Conservation (phyloP, 306 rosid species). For the Benincasa hispida region DNA sequence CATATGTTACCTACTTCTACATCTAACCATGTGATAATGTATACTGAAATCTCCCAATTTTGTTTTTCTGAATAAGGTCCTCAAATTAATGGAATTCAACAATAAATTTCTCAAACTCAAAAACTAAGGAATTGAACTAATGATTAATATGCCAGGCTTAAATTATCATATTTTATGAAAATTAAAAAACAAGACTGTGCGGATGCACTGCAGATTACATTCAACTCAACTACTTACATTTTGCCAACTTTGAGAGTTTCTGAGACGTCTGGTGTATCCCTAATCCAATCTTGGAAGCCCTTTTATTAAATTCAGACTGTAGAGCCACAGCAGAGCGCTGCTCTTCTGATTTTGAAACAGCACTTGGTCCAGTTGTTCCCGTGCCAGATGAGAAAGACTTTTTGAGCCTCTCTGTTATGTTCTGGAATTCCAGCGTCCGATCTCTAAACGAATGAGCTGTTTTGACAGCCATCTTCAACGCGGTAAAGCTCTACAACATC, state of each 20-base stretch:
- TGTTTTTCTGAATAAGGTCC: neutral
- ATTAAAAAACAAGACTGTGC: neutral
- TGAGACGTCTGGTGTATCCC: slow-evolving; percentile 92
- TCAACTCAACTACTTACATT: slow-evolving; percentile 40
- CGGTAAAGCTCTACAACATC: slow-evolving; percentile 23
- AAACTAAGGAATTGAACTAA: neutral
- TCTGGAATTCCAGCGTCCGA: slow-evolving; percentile 70
- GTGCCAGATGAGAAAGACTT: slow-evolving; percentile 40
- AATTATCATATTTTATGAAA: neutral
- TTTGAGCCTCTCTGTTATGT: slow-evolving; percentile 62
- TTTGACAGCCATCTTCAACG: slow-evolving; percentile 44
- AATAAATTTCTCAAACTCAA: neutral
- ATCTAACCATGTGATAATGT: neutral
- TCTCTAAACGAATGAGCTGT: slow-evolving; percentile 66
- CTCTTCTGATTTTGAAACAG: slow-evolving; percentile 57
- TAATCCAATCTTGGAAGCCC: slow-evolving; percentile 82
- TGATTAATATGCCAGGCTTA: neutral
- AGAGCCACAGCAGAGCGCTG: slow-evolving; percentile 49
- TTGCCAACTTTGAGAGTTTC: slow-evolving; percentile 83
- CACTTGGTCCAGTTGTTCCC: slow-evolving; percentile 39
- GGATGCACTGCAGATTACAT: neutral
- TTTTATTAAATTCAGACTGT: slow-evolving; percentile 71
- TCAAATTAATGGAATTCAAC: neutral
- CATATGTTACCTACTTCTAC: neutral
- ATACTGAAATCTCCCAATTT: neutral